phyloP scores from a whole-genome alignment of 2,329 filamentous ascomycete genomes.

The Paecilomyces sp. region DNA sequence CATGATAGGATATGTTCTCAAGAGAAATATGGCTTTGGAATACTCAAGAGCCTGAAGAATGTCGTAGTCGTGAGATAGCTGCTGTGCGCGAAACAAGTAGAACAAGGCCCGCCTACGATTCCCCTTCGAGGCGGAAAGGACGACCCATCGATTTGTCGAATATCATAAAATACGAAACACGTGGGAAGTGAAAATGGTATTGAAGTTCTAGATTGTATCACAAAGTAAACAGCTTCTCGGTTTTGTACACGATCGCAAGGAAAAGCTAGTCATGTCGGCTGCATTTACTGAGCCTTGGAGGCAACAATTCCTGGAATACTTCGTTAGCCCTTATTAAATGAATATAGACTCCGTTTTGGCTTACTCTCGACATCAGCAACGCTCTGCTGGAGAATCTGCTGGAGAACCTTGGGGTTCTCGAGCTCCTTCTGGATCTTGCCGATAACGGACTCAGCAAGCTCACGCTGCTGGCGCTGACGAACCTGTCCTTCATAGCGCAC shows the following conservation, averaged over 20 bases:
- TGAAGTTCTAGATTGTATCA: slow-evolving; percentile 17
- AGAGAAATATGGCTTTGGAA: background rate
- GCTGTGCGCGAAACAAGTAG: background rate
- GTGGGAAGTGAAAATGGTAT: slow-evolving; percentile 22
- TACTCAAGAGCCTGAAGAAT: background rate
- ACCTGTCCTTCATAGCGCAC: slow-evolving; percentile 97
- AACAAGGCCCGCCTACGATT: background rate
- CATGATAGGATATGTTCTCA: background rate
- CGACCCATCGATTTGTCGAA: background rate
- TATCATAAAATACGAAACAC: slow-evolving; percentile 2
- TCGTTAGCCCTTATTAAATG: slow-evolving; percentile 7
- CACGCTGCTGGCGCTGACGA: slow-evolving; percentile 96
- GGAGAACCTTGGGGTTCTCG: slow-evolving; percentile 91
- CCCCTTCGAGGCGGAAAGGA: background rate
- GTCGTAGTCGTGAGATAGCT: background rate
- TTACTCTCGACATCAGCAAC: slow-evolving; percentile 92
- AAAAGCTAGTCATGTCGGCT: slow-evolving; percentile 19
- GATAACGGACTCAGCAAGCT: slow-evolving; percentile 88
- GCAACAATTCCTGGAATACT: slow-evolving; percentile 28
- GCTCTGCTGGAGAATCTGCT: slow-evolving; percentile 97
- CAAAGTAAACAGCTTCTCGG: slow-evolving; percentile 26
- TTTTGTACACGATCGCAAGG: slow-evolving; percentile 35
- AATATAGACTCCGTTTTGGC: slow-evolving; percentile 19
- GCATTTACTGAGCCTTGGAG: slow-evolving; percentile 33
- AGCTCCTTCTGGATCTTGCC: slow-evolving; percentile 98